Evolutionary conservation across 108 stramenopile genomes (phyloP), one percentile per base, ranked within the genome.

Genomic region (Chaetoceros tenuissimus): DNA sequence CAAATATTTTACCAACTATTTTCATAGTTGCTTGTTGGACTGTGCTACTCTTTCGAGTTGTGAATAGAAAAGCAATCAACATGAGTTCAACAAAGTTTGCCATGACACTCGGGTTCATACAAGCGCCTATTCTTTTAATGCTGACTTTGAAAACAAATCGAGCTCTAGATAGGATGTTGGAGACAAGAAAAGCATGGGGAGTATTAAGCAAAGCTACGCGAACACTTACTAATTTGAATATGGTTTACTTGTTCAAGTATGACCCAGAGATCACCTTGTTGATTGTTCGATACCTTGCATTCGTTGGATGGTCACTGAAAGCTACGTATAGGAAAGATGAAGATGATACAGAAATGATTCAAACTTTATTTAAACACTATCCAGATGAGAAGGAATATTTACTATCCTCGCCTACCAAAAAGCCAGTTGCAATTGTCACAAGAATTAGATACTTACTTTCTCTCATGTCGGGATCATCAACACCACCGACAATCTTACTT

Each of bases 301-400:
- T 67, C 19, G 34, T 75, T 29, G 65, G 69, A 19, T 74, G 73
- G 73, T 30, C 29, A 2, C 10, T 75, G 21, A 75, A 75, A 48
- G 69, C 65, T 1, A 13, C 31, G 1, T 34, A 67, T 31, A 51
- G 74, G 24, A 27, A 27, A 29, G 22, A 52, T 28, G 51, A 53
- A 27, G 60, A 67, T 46, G 30, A 31, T 62, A 24, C 24, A 21
- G 64, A 64, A 1, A 51, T n/a, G 3, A 19, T 22, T 8, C 17
- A 43, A 23, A 43, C 22, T 28, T 29, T 67, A 0, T 54, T 34
- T 10, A 20, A 51, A 51, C 25, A 60, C 65, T 53, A 30, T 72
- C 16, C 22, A 17, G 3, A 21, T n/a, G 26, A 13, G 28, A n/a
- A 26, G 29, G 30, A 53, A 53, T 21, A 24, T 21, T 30, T 13